Base-by-base conservation (phyloP, 116 monocot species). In the Cymodocea nodosa region DNA sequence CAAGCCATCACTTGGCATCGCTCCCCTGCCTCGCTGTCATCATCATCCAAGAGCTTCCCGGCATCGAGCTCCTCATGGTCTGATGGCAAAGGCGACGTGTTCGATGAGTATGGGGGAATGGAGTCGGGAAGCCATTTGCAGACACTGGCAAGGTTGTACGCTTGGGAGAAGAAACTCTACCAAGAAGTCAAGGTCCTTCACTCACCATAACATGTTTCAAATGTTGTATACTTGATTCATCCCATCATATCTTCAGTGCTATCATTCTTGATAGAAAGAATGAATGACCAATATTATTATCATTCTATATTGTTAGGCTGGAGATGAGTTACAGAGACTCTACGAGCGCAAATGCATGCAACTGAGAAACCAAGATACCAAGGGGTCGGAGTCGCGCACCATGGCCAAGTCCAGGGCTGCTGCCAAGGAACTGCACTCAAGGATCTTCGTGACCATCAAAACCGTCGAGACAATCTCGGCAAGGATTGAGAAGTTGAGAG, bases 121-220 rank as follows among this genome's bases (percentile, higher is more conserved):
- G 80, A 75, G 66, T 78, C 92, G 15, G 98, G 98, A 48, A 86
- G 89, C 67, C 98, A 92, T 65, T 86, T 84, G 6, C 81, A 81
- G 78, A 98, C 98, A 4, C 84, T 98, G 35, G 86, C 77, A 61
- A 88, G 92, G 66, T 68, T 98, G 58, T 98, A 86, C 74, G 98
- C 89, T 60, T 98, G 98, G 98, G 98, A 98, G 76, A 98, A 92
- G 77, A 98, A 98, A 68, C 86, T 98, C 25, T 98, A 86, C 37
- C 84, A 89, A 59, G 98, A 92, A 89, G 98, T 98, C 19, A 98
- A 98, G 98, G 98, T 98, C 79, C 23, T 52, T 63, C 13, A 16
- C 24, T 71, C 0, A 44, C 44, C 44, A 15, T 64, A 9, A 13
- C 25, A 52, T 15, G 24, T 35, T 53, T 16, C 20, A 11, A 15